Conservation (phyloP, 1,284 basidiomycete genomes). For the Trichosporon inkin region DNA sequence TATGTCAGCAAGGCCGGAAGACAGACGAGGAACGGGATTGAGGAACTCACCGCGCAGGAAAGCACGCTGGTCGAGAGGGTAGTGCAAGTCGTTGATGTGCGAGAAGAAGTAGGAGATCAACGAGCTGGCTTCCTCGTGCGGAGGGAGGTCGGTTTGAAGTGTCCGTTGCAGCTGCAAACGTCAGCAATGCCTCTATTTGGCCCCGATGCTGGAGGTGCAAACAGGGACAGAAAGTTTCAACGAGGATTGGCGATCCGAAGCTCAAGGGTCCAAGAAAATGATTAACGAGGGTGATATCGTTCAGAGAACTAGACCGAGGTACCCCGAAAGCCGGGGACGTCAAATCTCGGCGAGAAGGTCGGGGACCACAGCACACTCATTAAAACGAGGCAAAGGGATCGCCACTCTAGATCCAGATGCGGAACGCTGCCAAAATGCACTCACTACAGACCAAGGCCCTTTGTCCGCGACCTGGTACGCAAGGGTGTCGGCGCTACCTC, state of each 20-base stretch:
- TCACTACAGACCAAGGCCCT: constrained; percentile 11
- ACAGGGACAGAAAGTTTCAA: too few relatives aligned
- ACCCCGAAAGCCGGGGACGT: neutral
- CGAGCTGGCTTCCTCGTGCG: constrained; percentile 62
- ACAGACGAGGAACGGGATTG: neutral
- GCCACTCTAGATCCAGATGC: too few relatives aligned
- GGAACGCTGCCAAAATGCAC: neutral
- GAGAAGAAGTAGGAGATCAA: constrained; percentile 51
- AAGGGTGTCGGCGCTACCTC: neutral
- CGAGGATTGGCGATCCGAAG: too few relatives aligned
- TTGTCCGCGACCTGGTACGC: neutral
- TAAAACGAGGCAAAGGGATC: too few relatives aligned
- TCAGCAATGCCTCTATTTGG: too few relatives aligned
- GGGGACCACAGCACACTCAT: too few relatives aligned
- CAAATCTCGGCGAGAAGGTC: too few relatives aligned
- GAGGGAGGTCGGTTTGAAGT: constrained; percentile 61
- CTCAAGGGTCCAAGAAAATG: too few relatives aligned
- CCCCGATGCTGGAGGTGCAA: neutral
- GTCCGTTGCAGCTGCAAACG: neutral
- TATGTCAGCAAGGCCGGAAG: neutral
- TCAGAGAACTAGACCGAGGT: neutral
- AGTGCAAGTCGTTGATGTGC: constrained; percentile 81
- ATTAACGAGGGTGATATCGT: neutral
- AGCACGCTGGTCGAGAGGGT: constrained; percentile 78
- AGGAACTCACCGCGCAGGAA: constrained; percentile 57